Conservation (phyloP, 2,329 filamentous ascomycete genomes). For the Colletotrichum tropicale region DNA sequence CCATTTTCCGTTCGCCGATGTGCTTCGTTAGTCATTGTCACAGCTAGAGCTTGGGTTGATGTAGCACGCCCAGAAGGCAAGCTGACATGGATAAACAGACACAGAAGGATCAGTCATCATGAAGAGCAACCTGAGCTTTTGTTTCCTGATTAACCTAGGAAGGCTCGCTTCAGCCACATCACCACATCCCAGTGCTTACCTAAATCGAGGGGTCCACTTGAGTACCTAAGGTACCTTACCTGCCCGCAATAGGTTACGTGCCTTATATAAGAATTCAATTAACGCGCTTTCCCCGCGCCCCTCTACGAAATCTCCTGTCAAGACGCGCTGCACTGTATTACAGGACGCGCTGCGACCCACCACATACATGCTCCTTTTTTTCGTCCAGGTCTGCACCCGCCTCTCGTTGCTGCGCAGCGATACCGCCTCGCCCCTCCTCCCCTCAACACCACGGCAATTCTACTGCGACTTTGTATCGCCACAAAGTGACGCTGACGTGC, state of each 20-base stretch:
- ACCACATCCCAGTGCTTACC: neutral
- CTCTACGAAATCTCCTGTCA: neutral
- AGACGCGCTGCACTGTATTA: neutral
- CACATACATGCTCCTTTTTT: neutral
- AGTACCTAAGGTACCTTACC: too few relatives aligned
- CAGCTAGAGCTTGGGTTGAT: neutral
- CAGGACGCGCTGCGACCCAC: neutral
- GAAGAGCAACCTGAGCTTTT: neutral
- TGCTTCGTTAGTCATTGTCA: neutral
- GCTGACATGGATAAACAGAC: neutral
- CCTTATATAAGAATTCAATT: neutral
- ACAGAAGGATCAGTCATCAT: neutral
- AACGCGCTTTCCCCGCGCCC: neutral
- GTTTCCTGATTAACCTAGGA: neutral
- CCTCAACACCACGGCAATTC: neutral
- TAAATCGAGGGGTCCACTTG: neutral
- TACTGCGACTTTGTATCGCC: neutral
- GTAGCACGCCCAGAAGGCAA: neutral
- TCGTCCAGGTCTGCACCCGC: neutral
- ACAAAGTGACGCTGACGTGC: neutral
- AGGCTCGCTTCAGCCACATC: neutral
- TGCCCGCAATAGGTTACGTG: neutral
- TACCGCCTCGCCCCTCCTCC: neutral
- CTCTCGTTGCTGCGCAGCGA: neutral
- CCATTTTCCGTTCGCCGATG: neutral